Evolutionary conservation across 352 stramenopile species (phyloP), one percentile per base, ranked within the genome.

Genomic region (Globisporangium sylvaticum): DNA sequence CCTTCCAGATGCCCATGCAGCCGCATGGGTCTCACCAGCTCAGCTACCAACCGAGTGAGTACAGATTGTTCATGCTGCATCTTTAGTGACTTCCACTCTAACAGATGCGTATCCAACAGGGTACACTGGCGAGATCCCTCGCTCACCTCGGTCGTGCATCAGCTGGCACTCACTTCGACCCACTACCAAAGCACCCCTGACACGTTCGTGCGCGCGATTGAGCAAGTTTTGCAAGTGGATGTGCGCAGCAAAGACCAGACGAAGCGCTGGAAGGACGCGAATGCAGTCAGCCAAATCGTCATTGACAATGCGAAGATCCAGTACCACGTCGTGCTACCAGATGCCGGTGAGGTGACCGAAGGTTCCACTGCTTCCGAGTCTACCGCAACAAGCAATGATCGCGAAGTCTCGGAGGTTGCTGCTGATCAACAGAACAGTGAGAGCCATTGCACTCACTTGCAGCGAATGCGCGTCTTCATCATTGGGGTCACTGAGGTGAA

Each of bases 241-340:
- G 82, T 94, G 24, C 85, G 85, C 31, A 94, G 85, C 70, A 90
- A 90, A 68, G 77, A 89, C 48, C 83, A 90, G 42, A 94, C 84
- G 15, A 75, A 75, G 64, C 75, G 80, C 4, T 86, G 74, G 71
- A 72, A 70, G 25, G 74, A 68, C 15, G 59, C 68, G 1, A 67
- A 73, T 29, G 69, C 73, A 54, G 60, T 77, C 31, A 90, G 78
- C 55, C 66, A 75, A 27, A 71, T 91, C n/a, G 65, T 80, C 15
- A 31, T 93, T 8, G 84, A 93, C 66, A 89, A 89, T 22, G 71
- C 75, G 5, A 69, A 70, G 20, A 71, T 93, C 7, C 50, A 76
- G 37, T 92, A 92, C 55, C 48, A 37, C 25, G 65, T 81, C 24
- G 63, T 53, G 20, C 50, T 69, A 4, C 12, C 39, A 20, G 62